Percentiles rank a stretch among this genome's conserved stretches.
Evolutionary conservation across 202 grass and related monocot species (phyloP).

Genomic region (Hordeum pubiflorum): DNA sequence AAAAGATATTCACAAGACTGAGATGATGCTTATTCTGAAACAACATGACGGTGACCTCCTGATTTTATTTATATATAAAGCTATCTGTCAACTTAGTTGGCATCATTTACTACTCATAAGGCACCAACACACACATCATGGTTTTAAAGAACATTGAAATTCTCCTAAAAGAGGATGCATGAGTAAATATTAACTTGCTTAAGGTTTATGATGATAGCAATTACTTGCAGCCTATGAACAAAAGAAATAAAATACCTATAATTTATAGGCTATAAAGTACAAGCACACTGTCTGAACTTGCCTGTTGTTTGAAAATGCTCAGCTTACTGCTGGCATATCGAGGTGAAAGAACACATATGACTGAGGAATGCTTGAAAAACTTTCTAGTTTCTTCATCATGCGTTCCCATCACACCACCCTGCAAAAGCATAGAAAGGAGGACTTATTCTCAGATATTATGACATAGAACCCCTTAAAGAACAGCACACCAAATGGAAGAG

Average conservation of each 20-base stretch:
- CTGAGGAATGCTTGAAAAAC: slow-evolving; percentile 95
- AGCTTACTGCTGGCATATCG: slow-evolving; percentile 90
- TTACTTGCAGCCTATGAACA: background rate
- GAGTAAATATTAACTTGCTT: background rate
- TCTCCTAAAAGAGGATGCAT: background rate
- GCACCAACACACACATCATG: background rate
- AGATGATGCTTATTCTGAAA: background rate
- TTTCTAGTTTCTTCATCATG: slow-evolving; percentile 95
- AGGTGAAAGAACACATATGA: slow-evolving; percentile 84
- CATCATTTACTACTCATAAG: background rate
- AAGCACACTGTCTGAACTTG: slow-evolving; percentile 33
- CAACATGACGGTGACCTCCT: background rate
- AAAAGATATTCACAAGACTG: background rate
- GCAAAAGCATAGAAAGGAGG: slow-evolving; percentile 19
- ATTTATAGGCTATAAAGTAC: background rate
- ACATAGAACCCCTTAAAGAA: background rate
- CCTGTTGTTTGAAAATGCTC: slow-evolving; percentile 97
- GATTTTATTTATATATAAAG: background rate
- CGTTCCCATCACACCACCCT: slow-evolving; percentile 93
- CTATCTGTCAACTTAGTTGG: background rate
- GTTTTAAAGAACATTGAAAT: background rate
- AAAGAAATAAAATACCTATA: background rate
- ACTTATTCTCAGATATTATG: background rate
- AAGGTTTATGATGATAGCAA: background rate
- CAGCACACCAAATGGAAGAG: background rate